Base-by-base conservation (phyloP, 116 monocot genomes). In the Trichopus zeylanicus region DNA sequence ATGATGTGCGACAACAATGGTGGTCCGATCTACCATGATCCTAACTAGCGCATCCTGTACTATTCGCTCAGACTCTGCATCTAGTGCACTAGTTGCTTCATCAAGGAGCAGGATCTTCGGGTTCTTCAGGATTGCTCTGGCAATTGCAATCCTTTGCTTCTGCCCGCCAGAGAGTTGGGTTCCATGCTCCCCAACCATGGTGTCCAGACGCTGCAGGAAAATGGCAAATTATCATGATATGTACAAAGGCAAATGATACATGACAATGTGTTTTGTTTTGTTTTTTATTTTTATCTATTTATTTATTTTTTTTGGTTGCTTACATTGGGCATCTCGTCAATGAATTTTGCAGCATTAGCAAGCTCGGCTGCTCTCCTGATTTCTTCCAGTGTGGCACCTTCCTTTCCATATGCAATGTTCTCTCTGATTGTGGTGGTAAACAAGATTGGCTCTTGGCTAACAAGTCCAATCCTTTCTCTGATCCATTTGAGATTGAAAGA, bases 61-160 rank as follows among this genome's bases (percentile, higher is more conserved):
- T 48, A 75, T 56, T 26, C 61, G 51, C 54, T 89, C 89, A 13
- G 84, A 89, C 66, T 89, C 89, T 28, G 84, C 56, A 61, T 89
- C 89, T 4, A 89, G 70, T 29, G 89, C 81, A 51, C 89, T 89
- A n/a, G 89, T 89, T 12, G 89, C 89, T 64, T 89, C 89, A 63
- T 89, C 89, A 2, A 89, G 70, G 22, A 89, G 81, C 38, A 89
- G 75, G 31, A 89, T 81, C 46, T 74, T 54, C 48, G 89, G 89
- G 60, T 89, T 75, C 73, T 81, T 89, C 31, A 89, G 63, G 48
- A 89, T 83, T n/a, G 89, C 89, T 66, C 89, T 83, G 28, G 89
- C 89, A 25, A 89, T 89, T 23, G 89, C 89, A 56, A 89, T 60
- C 64, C 89, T 80, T 57, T 89, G 89, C 64, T 84, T 89, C 66